A percentile compares a stretch with the other conserved stretches of the same genome.
phyloP scores from a whole-genome alignment of 495 filamentous ascomycete genomes.

The Penicillium diatomitis region DNA sequence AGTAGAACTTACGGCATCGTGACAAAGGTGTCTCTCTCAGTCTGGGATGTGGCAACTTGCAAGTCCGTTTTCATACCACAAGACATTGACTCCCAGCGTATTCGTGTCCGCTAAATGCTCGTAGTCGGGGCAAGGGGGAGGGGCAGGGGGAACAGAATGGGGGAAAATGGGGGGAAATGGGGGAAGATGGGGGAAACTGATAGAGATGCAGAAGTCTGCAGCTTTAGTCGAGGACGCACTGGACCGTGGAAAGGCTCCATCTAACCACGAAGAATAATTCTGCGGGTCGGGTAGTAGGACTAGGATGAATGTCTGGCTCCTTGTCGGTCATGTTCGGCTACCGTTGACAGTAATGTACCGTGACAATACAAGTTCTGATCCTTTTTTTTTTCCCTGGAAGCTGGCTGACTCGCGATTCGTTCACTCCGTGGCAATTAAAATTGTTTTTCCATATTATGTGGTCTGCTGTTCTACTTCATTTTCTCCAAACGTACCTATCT shows the following conservation, averaged over 20 bases:
- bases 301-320: conserved; percentile 7
- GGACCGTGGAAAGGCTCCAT: background rate
- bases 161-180: no score
- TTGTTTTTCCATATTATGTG: background rate
- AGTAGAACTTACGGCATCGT: no score
- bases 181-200: no score
- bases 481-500: background rate
- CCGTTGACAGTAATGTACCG: background rate
- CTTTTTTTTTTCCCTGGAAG: background rate
- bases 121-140: no score
- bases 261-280: background rate
- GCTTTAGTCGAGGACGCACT: no score
- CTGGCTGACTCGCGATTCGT: background rate
- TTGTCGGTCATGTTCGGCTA: conserved; percentile 6
- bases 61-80: no score
- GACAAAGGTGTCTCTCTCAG: no score
- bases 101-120: no score
- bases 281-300: conserved; percentile 21
- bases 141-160: no score
- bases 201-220: no score
- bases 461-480: background rate
- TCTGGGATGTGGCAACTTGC: no score
- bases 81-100: no score
- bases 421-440: background rate
- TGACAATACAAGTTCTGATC: background rate